These are phyloP conservation scores for Spiraea crenata DNA, from an alignment of 331 rosid species.

Conservation along the genomic window DNA sequence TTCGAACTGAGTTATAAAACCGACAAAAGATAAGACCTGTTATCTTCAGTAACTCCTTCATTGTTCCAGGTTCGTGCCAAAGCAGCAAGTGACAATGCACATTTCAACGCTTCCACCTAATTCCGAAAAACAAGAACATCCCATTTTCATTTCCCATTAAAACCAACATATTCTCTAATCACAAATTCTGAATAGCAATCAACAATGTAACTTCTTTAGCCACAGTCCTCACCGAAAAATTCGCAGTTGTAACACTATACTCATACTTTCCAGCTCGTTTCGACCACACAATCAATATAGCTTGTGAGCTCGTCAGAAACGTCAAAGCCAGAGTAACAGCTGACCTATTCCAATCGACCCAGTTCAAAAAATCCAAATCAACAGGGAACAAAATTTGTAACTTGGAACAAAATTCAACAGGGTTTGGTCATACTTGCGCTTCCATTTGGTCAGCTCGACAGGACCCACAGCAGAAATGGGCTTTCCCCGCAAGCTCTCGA, in stretches of 20 bases:
- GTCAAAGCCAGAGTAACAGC: conserved; percentile 75
- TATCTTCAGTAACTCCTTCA: conserved; percentile 87
- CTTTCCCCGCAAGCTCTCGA: conserved; percentile 44
- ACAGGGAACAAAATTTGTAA: neutral
- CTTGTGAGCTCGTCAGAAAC: conserved; percentile 89
- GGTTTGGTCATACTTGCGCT: conserved; percentile 38
- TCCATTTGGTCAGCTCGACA: conserved; percentile 48
- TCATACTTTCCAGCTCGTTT: conserved; percentile 93
- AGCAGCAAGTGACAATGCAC: conserved; percentile 74
- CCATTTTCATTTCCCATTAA: conserved; percentile 5
- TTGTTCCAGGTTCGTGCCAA: conserved; percentile 66
- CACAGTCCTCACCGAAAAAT: conserved; percentile 61
- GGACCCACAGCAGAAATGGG: conserved; percentile 29
- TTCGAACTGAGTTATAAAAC: neutral
- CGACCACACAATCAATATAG: conserved; percentile 94
- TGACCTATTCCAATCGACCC: conserved; percentile 46
- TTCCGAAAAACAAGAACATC: conserved; percentile 21
- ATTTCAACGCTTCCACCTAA: conserved; percentile 89
- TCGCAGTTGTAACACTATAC: conserved; percentile 94
- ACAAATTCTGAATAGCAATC: neutral
- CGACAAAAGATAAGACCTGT: conserved; percentile 44
- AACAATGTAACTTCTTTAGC: neutral
- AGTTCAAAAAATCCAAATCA: neutral
- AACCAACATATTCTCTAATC: neutral
- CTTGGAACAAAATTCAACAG: neutral